Conservation (phyloP, 169 alveolate species). For the Miamiensis avidus region DNA sequence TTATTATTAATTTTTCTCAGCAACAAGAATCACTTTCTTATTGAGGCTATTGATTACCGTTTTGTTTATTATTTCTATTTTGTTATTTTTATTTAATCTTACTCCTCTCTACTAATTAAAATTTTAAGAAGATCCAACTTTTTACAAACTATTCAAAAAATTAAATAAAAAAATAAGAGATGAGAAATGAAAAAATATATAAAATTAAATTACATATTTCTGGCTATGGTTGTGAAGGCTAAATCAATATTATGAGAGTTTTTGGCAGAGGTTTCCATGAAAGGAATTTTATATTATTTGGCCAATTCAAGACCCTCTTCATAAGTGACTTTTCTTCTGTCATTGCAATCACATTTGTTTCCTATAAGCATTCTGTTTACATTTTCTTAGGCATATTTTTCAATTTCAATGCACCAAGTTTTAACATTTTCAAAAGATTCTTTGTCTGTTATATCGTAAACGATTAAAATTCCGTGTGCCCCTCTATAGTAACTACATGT, state of each 20-base stretch:
- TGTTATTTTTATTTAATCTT: background rate
- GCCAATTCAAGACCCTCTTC: slow-evolving; percentile 75
- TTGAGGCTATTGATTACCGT: background rate
- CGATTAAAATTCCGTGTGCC: slow-evolving; percentile 51
- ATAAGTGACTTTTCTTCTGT: slow-evolving; percentile 65
- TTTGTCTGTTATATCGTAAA: slow-evolving; percentile 56
- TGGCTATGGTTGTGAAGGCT: slow-evolving; percentile 36
- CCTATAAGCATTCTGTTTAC: slow-evolving; percentile 75
- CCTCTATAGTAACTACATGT: slow-evolving; percentile 60
- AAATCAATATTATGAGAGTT: slow-evolving; percentile 35
- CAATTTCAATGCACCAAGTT: slow-evolving; percentile 54
- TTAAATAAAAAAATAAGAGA: background rate
- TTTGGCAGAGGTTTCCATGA: slow-evolving; percentile 45
- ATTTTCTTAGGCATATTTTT: slow-evolving; percentile 58
- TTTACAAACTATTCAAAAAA: background rate
- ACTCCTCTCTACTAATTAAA: background rate
- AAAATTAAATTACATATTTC: slow-evolving; percentile 18
- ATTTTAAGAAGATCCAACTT: background rate
- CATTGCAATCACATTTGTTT: slow-evolving; percentile 78
- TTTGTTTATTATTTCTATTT: background rate
- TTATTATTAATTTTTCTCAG: background rate
- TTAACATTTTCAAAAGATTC: slow-evolving; percentile 56
- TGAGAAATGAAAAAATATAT: too few relatives aligned
- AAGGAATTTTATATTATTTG: slow-evolving; percentile 35
- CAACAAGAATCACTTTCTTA: background rate